Evolutionary conservation across 2,329 filamentous ascomycete species (phyloP), one percentile per base, ranked within the genome.

Genomic region (Penicillium sp.): DNA sequence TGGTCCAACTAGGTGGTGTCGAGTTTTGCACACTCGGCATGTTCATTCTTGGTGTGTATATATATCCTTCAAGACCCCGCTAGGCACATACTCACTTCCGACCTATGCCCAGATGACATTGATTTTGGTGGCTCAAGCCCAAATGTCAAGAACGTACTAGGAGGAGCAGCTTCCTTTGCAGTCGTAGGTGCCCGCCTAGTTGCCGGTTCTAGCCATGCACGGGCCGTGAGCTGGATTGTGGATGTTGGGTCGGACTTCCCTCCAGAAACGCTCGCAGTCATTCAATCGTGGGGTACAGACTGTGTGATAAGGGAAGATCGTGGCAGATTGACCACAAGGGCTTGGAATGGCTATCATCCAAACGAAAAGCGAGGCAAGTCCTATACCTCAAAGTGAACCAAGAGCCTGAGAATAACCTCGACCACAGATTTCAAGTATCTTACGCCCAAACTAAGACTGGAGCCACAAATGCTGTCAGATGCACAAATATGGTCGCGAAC

Each of bases 161-260:
- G 92, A 35, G 92, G 92, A 15, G 92, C 84, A 17, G 92, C 89
- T 16, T 77, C 88, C 2, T 96, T 85, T 62, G 82, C 85, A 6
- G 87, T 88, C 6, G 71, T 96, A 5, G 92, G 92, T 13, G 92
- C 92, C 12, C 84, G 92, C 20, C 72, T 98, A 32, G 84, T 95
- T 60, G 90, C 87, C 3, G 85, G 86, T 2, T 67, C 73, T 20
- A 73, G 79, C 2, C 52, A 72, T 30, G 84, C 86, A 14, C 72
- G 69, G 25, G 73, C 76, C 2, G 79, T 96, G 4, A 87, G 86
- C 47, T 96, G 89, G 89, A 82, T 96, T 45, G 79, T 96, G 29
- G 90, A 98, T 64, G 77, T 80, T 54, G 92, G 92, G 18, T 82
- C 78, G 11, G 92, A 96, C 64, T 96, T 96, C 50, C 89, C 90